These are phyloP conservation scores for Croton laevigatus DNA, from an alignment of 441 rosid species.

Conservation along the genomic window DNA sequence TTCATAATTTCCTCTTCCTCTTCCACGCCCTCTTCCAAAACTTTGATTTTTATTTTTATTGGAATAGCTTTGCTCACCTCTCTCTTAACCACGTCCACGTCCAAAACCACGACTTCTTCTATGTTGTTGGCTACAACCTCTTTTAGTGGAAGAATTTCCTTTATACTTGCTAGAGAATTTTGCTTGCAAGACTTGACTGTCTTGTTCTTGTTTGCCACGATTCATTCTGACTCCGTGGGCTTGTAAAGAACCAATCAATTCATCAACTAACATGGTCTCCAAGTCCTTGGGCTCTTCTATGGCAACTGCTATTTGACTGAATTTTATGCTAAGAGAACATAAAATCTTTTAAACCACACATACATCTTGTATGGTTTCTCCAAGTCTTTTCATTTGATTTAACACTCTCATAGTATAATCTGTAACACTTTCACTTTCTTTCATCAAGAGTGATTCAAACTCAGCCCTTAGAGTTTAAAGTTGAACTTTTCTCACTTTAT, in stretches of 20 bases:
- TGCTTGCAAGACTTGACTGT: no score
- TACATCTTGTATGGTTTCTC: conserved; percentile 1
- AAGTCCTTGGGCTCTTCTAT: neutral
- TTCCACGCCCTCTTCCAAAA: neutral
- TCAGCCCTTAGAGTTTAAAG: neutral
- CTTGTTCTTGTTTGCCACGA: no score
- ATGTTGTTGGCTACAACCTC: neutral
- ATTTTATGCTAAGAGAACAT: neutral
- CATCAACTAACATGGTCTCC: neutral
- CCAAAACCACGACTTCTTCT: no score
- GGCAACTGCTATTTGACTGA: neutral
- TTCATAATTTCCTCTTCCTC: neutral
- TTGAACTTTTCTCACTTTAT: no score
- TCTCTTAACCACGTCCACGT: no score
- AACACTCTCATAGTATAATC: neutral
- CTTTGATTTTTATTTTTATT: neutral
- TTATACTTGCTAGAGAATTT: no score
- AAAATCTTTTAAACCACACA: neutral
- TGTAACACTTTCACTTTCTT: neutral
- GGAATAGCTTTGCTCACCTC: neutral
- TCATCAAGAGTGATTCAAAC: neutral
- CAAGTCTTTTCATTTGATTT: neutral
- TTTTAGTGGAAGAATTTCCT: neutral
- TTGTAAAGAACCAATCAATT: neutral
- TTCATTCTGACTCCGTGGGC: conserved; percentile 5